Evolutionary conservation across 495 filamentous ascomycete species (phyloP).

Genomic region (Penicillium crystallinum): DNA sequence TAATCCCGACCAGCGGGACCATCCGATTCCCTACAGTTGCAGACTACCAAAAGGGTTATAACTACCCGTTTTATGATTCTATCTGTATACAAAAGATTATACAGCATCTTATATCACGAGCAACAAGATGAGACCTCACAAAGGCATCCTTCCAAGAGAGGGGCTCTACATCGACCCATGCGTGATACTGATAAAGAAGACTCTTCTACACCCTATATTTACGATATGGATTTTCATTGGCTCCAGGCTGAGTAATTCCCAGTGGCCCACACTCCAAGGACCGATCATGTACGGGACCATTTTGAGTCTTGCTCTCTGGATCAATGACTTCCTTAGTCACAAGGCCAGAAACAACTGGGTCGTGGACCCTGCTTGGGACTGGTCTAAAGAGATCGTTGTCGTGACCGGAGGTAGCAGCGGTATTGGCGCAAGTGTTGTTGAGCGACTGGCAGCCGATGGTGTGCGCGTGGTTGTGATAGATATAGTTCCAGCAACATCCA

Average conservation of each 20-base stretch:
- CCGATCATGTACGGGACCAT: background rate
- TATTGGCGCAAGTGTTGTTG: constrained; percentile 54
- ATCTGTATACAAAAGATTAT: too few relatives aligned
- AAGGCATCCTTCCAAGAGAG: constrained; percentile 12
- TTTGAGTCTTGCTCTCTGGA: constrained; percentile 2
- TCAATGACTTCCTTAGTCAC: constrained; percentile 16
- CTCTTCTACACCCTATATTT: constrained; percentile 14
- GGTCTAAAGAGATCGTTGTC: constrained; percentile 57
- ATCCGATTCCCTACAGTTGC: too few relatives aligned
- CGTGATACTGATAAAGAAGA: background rate
- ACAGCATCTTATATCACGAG: too few relatives aligned
- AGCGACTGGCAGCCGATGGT: constrained; percentile 47
- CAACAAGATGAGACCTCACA: background rate
- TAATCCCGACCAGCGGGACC: too few relatives aligned
- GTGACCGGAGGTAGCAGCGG: constrained; percentile 61
- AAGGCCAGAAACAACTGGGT: constrained; percentile 48
- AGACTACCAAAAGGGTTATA: background rate
- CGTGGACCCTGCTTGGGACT: constrained; percentile 49
- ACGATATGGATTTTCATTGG: background rate
- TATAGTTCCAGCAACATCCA: constrained; percentile 53
- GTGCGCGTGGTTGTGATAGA: constrained; percentile 57
- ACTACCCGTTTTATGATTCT: background rate
- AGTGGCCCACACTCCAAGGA: background rate
- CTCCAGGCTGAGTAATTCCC: background rate
- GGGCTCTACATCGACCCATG: constrained; percentile 20